Conservation (phyloP, 106 monocot genomes). For the Apostasia shenzhenica region DNA sequence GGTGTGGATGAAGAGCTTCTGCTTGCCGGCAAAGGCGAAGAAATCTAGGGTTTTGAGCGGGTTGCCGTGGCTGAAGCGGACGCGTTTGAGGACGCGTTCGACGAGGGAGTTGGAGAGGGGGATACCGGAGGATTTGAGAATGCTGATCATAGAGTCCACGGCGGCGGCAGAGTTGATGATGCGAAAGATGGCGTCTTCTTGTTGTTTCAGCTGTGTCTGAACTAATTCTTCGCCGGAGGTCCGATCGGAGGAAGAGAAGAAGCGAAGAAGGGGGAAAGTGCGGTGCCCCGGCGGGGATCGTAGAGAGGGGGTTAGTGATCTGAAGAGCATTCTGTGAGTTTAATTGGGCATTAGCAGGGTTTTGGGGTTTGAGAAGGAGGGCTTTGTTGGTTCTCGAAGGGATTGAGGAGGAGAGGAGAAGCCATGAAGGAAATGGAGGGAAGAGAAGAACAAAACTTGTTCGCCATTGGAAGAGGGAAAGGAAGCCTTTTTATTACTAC, state of each 20-base stretch:
- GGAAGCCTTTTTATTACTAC: no score
- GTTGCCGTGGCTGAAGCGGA: slow-evolving; percentile 67
- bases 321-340: slow-evolving; percentile 4
- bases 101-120: slow-evolving; percentile 47
- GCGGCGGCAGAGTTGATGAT: slow-evolving; percentile 57
- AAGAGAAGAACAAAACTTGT: no score
- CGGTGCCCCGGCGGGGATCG: neutral
- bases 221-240: neutral
- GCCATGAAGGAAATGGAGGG: no score
- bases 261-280: neutral
- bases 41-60: slow-evolving; percentile 48
- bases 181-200: slow-evolving; percentile 27
- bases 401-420: no score
- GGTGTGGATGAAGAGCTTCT: slow-evolving; percentile 38
- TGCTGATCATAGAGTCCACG: slow-evolving; percentile 21
- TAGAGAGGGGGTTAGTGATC: neutral
- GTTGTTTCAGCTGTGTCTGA: neutral
- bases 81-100: slow-evolving; percentile 49
- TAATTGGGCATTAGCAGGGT: no score
- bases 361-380: no score
- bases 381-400: no score
- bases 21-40: slow-evolving; percentile 29
- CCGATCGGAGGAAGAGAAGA: neutral
- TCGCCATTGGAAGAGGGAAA: no score
- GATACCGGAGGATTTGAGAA: slow-evolving; percentile 32